Evolutionary conservation across 176 grass and related monocot species (phyloP), one percentile per base, ranked within the genome.

Genomic region (Pontederia crassipes): DNA sequence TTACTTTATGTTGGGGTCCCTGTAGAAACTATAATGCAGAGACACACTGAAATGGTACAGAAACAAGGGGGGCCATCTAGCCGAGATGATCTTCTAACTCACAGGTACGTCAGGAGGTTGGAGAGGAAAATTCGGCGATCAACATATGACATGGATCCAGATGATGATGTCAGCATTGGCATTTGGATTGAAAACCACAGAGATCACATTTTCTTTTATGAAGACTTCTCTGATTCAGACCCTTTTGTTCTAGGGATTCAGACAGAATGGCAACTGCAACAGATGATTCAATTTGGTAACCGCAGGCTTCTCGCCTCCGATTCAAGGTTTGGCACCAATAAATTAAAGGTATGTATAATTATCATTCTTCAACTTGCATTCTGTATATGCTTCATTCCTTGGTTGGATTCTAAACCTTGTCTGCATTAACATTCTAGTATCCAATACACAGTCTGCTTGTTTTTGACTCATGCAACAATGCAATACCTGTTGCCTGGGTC

Each of bases 1-100:
- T 81, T 98, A 65, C 84, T 98, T 50, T 82, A 86, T 79, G 87
- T 89, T 75, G 87, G 87, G 29, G 75, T 98, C 75, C 84, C 93
- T 61, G 87, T 98, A 12, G 93, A 92, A 64, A 92, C 79, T 57
- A 98, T 98, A 66, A 98, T 98, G 87, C 83, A 91, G 81, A 85
- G 87, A 32, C 93, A 98, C 69, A 65, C 81, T 75, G 60, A 83
- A 80, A 82, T 80, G 49, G 84, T 98, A 1, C 20, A 92, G 76
- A 89, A 70, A 68, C 87, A 92, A 70, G 93, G 87, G 73, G 93
- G 87, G 2, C 87, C 93, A 65, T 88, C 81, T 59, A 98, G 85
- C 52, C 61, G 84, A 50, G 93, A 98, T 85, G 93, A 92, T 86
- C 84, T 98, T 82, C 87, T 98, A 62, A 92, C 87, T 76, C 93